A percentile compares a stretch with the other conserved stretches of the same genome.
phyloP scores from a whole-genome alignment of 257 asterid genomes.

The Forsythia suspensa region DNA sequence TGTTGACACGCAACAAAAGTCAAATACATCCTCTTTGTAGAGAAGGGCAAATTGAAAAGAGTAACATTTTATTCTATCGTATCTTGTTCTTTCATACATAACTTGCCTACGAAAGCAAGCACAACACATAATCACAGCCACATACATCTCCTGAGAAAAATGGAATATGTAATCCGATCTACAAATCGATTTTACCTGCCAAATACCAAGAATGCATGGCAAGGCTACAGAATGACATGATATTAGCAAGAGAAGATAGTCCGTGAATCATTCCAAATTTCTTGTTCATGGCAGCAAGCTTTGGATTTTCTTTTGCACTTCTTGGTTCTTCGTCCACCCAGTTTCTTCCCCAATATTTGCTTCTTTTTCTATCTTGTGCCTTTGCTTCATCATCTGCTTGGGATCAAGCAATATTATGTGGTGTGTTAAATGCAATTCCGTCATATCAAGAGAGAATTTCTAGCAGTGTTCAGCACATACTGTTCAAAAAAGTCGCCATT shows the following conservation, averaged over 20 bases:
- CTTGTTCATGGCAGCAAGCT: slow-evolving; percentile 97
- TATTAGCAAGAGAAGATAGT: slow-evolving; percentile 91
- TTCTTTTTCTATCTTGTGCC: slow-evolving; percentile 96
- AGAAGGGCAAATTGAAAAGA: background rate
- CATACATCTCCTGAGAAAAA: background rate
- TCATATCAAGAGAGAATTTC: background rate
- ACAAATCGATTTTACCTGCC: slow-evolving; percentile 73
- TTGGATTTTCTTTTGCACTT: slow-evolving; percentile 90
- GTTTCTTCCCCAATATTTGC: slow-evolving; percentile 87
- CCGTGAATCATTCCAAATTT: slow-evolving; percentile 98
- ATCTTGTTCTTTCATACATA: background rate
- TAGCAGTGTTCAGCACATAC: background rate
- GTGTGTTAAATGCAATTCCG: background rate
- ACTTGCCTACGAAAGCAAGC: background rate
- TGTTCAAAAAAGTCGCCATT: background rate
- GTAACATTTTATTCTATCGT: background rate
- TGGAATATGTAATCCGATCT: slow-evolving; percentile 22
- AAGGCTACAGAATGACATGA: slow-evolving; percentile 84
- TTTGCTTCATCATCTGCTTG: slow-evolving; percentile 91
- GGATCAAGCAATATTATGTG: slow-evolving; percentile 4
- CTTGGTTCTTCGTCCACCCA: slow-evolving; percentile 92
- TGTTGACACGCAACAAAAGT: background rate
- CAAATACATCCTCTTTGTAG: too few species aligned
- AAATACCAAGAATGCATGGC: slow-evolving; percentile 96
- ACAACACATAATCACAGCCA: background rate